Percentiles rank a stretch among this genome's conserved stretches.
Evolutionary conservation across 352 stramenopile genomes (phyloP).

Genomic region (Pythium aristosporum): DNA sequence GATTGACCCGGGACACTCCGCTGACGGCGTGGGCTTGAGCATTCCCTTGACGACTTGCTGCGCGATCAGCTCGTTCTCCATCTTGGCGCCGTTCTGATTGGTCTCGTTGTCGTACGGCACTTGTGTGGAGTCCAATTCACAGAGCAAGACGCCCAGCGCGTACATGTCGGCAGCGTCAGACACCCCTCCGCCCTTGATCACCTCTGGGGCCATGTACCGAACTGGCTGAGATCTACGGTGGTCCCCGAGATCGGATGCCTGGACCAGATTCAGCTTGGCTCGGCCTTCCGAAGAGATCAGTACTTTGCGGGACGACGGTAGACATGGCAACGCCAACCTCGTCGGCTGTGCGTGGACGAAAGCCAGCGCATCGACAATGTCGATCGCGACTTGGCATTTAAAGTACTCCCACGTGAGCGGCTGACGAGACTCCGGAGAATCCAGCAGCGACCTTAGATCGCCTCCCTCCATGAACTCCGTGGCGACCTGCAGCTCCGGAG

Average conservation of each 20-base stretch:
- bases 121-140: conserved; percentile 67
- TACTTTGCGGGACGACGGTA: not conserved
- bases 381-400: conserved; percentile 8
- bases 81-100: conserved; percentile 62
- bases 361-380: not conserved
- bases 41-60: conserved; percentile 67
- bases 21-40: conserved; percentile 48
- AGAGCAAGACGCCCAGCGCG: conserved; percentile 43
- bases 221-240: conserved; percentile 46
- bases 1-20: conserved; percentile 44
- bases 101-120: conserved; percentile 59
- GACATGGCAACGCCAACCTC: too few relatives aligned
- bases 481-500: conserved; percentile 57
- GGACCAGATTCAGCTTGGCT: conserved; percentile 41
- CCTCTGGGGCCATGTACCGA: conserved; percentile 39
- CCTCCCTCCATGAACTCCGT: conserved; percentile 75
- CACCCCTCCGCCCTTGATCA: conserved; percentile 15
- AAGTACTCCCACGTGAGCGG: conserved; percentile 60
- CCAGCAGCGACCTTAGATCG: conserved; percentile 20
- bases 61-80: conserved; percentile 63
- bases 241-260: conserved; percentile 55
- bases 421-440: conserved; percentile 27
- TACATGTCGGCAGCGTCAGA: conserved; percentile 26
- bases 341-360: not conserved
- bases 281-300: not conserved